These are phyloP conservation scores for Metschnikowia chrysomelidarum DNA, from an alignment of 805 yeast genomes.

Conservation along the genomic window DNA sequence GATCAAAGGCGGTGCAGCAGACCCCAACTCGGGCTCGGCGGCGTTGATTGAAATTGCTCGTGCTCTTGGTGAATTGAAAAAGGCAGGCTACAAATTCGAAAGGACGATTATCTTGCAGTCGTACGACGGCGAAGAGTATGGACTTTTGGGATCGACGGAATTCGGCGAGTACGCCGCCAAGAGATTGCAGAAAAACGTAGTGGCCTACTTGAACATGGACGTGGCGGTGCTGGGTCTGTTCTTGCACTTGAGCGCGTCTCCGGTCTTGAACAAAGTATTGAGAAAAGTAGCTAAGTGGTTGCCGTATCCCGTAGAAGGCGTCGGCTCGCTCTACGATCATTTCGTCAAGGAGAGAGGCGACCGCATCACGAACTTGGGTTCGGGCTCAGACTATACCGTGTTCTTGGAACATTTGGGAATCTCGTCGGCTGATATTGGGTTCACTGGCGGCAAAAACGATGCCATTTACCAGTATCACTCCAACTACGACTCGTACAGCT, in stretches of 20 bases:
- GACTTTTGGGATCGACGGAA: constrained; percentile 74
- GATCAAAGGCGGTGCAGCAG: constrained; percentile 77
- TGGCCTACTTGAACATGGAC: constrained; percentile 71
- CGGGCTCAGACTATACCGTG: constrained; percentile 48
- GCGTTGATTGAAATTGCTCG: constrained; percentile 62
- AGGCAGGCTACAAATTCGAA: constrained; percentile 67
- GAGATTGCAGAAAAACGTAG: constrained; percentile 46
- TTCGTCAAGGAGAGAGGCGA: constrained; percentile 37
- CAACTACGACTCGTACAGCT: constrained; percentile 53
- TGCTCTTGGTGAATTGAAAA: constrained; percentile 50
- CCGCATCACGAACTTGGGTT: constrained; percentile 28
- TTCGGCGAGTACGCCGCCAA: constrained; percentile 62
- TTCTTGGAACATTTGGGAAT: constrained; percentile 68
- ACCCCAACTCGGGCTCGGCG: constrained; percentile 76
- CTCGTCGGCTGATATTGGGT: constrained; percentile 49
- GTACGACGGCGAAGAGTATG: constrained; percentile 83
- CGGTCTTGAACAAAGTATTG: constrained; percentile 50
- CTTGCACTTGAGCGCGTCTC: constrained; percentile 51
- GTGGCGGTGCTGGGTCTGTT: constrained; percentile 55
- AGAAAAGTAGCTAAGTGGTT: constrained; percentile 31
- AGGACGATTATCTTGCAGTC: constrained; percentile 68
- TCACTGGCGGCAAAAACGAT: constrained; percentile 36
- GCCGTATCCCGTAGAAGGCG: constrained; percentile 17
- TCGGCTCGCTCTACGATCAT: constrained; percentile 42
- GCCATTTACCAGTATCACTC: constrained; percentile 60